Percentiles rank a stretch among this genome's conserved stretches.
Evolutionary conservation across 2,329 filamentous ascomycete species (phyloP).

Genomic region (Dendryphion nanum): DNA sequence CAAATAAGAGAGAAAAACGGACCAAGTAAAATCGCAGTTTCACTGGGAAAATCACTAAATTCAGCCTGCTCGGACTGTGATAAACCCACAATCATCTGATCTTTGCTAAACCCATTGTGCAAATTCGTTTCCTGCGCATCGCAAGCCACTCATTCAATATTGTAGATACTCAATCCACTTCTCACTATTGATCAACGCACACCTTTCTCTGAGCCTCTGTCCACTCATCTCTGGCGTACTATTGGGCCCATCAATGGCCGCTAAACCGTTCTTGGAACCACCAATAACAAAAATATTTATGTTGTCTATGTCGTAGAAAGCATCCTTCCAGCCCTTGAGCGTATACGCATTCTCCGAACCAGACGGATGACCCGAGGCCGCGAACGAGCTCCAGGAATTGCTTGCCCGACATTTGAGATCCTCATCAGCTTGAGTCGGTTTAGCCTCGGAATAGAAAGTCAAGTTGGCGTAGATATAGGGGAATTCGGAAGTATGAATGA

Average conservation of each 20-base stretch:
- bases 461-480: constrained; percentile 50
- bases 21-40: no score
- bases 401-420: constrained; percentile 42
- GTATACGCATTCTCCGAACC: constrained; percentile 35
- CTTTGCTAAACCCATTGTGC: no score
- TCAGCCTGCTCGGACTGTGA: no score
- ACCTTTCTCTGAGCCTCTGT: constrained; percentile 49
- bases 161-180: constrained; percentile 43
- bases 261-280: constrained; percentile 45
- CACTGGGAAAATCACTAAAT: no score
- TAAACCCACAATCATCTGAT: no score
- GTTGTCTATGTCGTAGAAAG: constrained; percentile 24
- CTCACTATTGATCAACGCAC: constrained; percentile 47
- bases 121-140: no score
- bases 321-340: constrained; percentile 43
- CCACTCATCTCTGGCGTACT: constrained; percentile 24
- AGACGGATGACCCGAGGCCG: constrained; percentile 32
- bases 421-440: constrained; percentile 41
- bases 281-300: constrained; percentile 45
- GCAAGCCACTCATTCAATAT: no score
- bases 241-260: constrained; percentile 37
- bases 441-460: constrained; percentile 43
- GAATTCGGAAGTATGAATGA: constrained; percentile 54
- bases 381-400: constrained; percentile 51
- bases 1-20: no score